A percentile compares a stretch with the other conserved stretches of the same genome.
These are phyloP conservation scores for Fusarium ramigenum DNA, from an alignment of 2,329 filamentous ascomycete species.

Conservation along the genomic window DNA sequence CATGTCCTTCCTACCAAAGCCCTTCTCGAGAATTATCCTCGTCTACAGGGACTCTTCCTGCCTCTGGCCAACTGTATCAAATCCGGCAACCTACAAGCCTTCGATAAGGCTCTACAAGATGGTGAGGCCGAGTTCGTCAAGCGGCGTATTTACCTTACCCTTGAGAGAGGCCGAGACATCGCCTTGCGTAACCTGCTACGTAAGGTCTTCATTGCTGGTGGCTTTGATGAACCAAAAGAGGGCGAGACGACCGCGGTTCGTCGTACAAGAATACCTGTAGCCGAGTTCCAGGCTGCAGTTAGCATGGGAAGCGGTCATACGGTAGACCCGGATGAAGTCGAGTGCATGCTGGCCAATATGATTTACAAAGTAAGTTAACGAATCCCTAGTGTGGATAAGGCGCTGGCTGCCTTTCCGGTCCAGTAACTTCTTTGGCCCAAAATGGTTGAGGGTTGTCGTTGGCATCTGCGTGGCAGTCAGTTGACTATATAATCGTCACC, in stretches of 20 bases:
- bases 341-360: conserved; percentile 94
- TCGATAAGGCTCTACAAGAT: conserved; percentile 81
- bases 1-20: conserved; percentile 80
- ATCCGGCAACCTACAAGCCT: conserved; percentile 81
- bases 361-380: conserved; percentile 85
- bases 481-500: conserved; percentile 43
- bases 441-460: conserved; percentile 1
- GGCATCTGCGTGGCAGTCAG: conserved; percentile 30
- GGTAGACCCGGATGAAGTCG: conserved; percentile 90
- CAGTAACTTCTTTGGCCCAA: not conserved
- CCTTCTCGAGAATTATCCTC: conserved; percentile 79
- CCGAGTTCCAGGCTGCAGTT: conserved; percentile 86
- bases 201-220: conserved; percentile 88
- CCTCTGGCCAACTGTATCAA: conserved; percentile 84
- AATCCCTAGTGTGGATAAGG: conserved; percentile 1
- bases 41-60: conserved; percentile 79
- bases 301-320: conserved; percentile 74
- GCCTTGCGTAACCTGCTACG: conserved; percentile 90
- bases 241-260: conserved; percentile 69
- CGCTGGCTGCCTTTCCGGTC: conserved; percentile 7
- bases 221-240: conserved; percentile 81
- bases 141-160: conserved; percentile 90
- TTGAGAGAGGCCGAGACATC: conserved; percentile 92
- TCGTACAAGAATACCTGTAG: conserved; percentile 81
- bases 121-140: conserved; percentile 95